Base-by-base conservation (phyloP, 345 rosid genomes). In the Physaria fendleri region DNA sequence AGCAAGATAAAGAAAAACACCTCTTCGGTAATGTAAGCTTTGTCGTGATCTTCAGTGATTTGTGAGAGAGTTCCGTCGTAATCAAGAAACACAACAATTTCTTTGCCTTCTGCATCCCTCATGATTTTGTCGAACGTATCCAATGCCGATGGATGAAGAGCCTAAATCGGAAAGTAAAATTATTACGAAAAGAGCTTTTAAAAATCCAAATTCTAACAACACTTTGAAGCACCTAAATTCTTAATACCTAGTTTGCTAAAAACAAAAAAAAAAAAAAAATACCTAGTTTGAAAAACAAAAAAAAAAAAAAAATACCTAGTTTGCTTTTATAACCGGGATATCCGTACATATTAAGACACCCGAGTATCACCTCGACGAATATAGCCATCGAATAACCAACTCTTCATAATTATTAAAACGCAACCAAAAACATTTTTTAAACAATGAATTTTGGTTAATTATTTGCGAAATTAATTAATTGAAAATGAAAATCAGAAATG, bases 61-160 rank as follows among this genome's bases (percentile, higher is more conserved):
- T 79, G 92, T 1, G 98, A 83, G 16, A 91, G 88, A 4, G 98
- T 91, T 8, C 96, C 96, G 22, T 91, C 98, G 37, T 91, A 91
- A 68, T 91, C 96, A 18, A 91, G 79, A 49, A 91, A 91, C 98
- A 88, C 82, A 4, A 84, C 82, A 37, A 88, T 78, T 52, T 85
- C 73, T 64, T 85, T 91, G 66, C 95, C 95, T 48, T 65, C 54
- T 1, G 92, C 81, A 7, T 80, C 80, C 30, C 56, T 69, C 29
- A 63, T 75, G 39, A 91, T 88, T 56, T 79, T 71, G 55, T 82
- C 82, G 22, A 91, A 85, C 85, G 68, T 78, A 56, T 39, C 76
- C 63, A 91, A 66, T 17, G 98, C 98, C 6, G 95, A 91, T 0
- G 98, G 96, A 66, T 88, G 56, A 56, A 5, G 64, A 47, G 14